Evolutionary conservation across 2,329 filamentous ascomycete species (phyloP).

Genomic region (Stemphylium beticola): DNA sequence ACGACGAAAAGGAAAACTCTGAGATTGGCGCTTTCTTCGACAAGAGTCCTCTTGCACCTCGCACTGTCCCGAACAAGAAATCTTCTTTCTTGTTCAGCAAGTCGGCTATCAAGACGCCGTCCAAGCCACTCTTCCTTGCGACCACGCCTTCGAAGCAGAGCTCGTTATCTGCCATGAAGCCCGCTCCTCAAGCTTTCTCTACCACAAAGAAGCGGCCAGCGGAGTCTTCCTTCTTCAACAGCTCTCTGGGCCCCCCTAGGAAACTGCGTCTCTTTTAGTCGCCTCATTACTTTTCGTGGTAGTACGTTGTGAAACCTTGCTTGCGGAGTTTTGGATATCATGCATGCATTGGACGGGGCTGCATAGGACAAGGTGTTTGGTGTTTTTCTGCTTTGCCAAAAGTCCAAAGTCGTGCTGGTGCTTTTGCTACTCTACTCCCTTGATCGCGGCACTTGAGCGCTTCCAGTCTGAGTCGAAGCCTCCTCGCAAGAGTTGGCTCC

Average conservation of each 20-base stretch:
- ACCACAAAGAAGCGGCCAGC: slow-evolving; percentile 31
- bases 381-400: not conserved
- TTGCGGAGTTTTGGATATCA: slow-evolving; percentile 7
- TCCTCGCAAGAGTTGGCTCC: slow-evolving; percentile 25
- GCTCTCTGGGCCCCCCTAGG: slow-evolving; percentile 33
- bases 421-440: not conserved
- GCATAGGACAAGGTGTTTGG: not conserved
- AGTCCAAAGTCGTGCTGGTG: not conserved
- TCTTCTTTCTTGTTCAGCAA: slow-evolving; percentile 35
- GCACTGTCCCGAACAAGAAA: slow-evolving; percentile 39
- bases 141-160: slow-evolving; percentile 31
- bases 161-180: slow-evolving; percentile 22
- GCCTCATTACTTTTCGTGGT: not conserved
- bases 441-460: slow-evolving; percentile 26
- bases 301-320: not conserved
- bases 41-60: slow-evolving; percentile 51
- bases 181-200: slow-evolving; percentile 18
- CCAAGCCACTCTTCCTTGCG: slow-evolving; percentile 53
- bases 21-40: slow-evolving; percentile 48
- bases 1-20: slow-evolving; percentile 43
- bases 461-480: slow-evolving; percentile 24
- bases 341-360: slow-evolving; percentile 1
- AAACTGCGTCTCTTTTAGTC: slow-evolving; percentile 32
- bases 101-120: slow-evolving; percentile 60
- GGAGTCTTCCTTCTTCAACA: slow-evolving; percentile 23